Percentiles rank a stretch among this genome's conserved stretches.
phyloP scores from a whole-genome alignment of 495 filamentous ascomycete genomes.

The Aspergillus ellipticus region DNA sequence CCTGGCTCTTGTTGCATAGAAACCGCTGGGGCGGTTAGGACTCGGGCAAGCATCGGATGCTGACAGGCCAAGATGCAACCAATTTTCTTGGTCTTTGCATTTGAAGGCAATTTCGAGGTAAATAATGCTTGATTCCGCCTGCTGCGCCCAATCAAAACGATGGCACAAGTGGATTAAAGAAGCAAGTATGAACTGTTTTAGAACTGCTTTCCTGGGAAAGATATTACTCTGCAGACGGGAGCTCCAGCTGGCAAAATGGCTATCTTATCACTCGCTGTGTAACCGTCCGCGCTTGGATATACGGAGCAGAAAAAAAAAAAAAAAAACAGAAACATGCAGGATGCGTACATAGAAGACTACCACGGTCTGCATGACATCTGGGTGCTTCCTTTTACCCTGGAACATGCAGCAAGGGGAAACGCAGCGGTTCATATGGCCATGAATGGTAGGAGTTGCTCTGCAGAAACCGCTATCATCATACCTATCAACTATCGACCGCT shows the following conservation, averaged over 20 bases:
- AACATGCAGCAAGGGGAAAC: not conserved
- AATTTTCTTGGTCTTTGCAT: constrained; percentile 10
- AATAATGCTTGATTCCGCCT: constrained; percentile 21
- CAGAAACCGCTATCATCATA: not conserved
- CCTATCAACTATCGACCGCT: not conserved
- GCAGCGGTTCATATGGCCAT: not conserved
- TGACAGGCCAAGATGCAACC: constrained; percentile 15
- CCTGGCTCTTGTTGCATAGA: not conserved
- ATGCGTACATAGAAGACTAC: not conserved
- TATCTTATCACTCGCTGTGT: not conserved
- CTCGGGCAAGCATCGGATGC: constrained; percentile 1
- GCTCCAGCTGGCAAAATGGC: not conserved
- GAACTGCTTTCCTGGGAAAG: not conserved
- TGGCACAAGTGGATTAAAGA: not conserved
- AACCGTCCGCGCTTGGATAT: not conserved
- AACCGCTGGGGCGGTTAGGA: not conserved
- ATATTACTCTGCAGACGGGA: not conserved
- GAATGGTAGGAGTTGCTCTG: not conserved
- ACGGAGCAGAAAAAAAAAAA: not conserved
- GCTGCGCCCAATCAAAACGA: not conserved
- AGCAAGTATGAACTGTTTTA: not conserved
- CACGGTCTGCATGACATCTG: not conserved
- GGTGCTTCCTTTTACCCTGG: not conserved
- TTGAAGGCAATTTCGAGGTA: constrained; percentile 13
- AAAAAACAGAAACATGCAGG: not conserved